Conservation (phyloP, 805 yeast species). For the Metschnikowia shivogae region DNA sequence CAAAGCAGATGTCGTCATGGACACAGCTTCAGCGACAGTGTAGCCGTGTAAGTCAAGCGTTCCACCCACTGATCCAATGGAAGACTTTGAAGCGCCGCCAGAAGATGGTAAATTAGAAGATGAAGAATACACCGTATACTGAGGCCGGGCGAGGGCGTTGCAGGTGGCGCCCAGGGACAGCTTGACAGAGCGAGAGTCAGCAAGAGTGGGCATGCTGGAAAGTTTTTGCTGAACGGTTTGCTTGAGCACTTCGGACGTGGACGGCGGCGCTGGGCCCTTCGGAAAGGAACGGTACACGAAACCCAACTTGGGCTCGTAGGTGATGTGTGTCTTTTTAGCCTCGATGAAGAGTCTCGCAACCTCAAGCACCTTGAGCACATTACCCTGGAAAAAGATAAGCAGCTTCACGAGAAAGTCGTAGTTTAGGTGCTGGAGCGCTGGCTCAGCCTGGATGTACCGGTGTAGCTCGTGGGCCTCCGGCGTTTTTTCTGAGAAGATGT, state of each 20-base stretch:
- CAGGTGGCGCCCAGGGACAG: neutral
- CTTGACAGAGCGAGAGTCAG: neutral
- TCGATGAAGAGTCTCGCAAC: slow-evolving; percentile 33
- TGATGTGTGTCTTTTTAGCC: slow-evolving; percentile 22
- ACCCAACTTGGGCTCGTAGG: slow-evolving; percentile 19
- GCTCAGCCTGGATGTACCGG: slow-evolving; percentile 20
- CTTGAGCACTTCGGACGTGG: slow-evolving; percentile 1
- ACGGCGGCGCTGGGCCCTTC: neutral
- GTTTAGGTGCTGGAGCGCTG: slow-evolving; percentile 30
- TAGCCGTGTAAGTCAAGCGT: slow-evolving; percentile 57
- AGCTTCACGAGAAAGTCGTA: slow-evolving; percentile 37
- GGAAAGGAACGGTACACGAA: slow-evolving; percentile 1
- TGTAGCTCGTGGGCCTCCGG: slow-evolving; percentile 8
- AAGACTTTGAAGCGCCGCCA: neutral
- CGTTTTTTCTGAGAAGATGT: slow-evolving; percentile 21
- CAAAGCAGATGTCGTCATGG: slow-evolving; percentile 33
- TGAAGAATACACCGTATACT: neutral
- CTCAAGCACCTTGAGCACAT: slow-evolving; percentile 34
- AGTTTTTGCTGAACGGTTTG: neutral
- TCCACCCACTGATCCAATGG: neutral
- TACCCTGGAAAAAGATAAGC: slow-evolving; percentile 43
- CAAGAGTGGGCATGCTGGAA: neutral
- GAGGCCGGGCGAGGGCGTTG: neutral
- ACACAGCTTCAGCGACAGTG: slow-evolving; percentile 44
- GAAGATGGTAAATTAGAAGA: neutral